Conservation (phyloP, 306 rosid genomes). For the Lagenaria siceraria region DNA sequence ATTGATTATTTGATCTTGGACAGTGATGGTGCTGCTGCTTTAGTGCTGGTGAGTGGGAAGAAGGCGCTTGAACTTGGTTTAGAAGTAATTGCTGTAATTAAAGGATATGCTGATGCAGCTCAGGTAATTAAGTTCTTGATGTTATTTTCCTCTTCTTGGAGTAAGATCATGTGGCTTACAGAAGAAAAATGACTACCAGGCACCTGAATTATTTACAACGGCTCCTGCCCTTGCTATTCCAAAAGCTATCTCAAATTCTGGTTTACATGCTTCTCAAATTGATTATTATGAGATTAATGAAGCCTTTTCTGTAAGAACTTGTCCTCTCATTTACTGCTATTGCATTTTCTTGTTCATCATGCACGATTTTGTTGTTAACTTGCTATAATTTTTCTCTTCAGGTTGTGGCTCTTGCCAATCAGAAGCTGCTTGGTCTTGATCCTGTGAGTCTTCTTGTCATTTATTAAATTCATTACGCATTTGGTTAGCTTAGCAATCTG, state of each 20-base stretch:
- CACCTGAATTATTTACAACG: conserved; percentile 75
- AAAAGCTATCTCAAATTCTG: conserved; percentile 76
- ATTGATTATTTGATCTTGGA: conserved; percentile 18
- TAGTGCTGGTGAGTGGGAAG: conserved; percentile 81
- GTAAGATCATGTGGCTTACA: conserved; percentile 9
- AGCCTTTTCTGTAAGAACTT: conserved; percentile 72
- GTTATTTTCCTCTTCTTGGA: conserved; percentile 13
- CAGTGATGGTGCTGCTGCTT: conserved; percentile 94
- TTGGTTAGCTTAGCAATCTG: neutral
- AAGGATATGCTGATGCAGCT: conserved; percentile 88
- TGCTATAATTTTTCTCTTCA: conserved; percentile 18
- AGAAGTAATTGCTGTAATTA: conserved; percentile 73
- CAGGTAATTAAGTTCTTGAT: conserved; percentile 34
- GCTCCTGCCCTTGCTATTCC: conserved; percentile 87
- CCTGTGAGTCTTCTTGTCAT: conserved; percentile 50
- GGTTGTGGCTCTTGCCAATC: conserved; percentile 91
- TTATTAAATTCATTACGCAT: neutral
- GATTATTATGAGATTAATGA: conserved; percentile 91
- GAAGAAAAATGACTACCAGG: conserved; percentile 36
- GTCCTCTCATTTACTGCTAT: neutral
- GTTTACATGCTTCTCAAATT: conserved; percentile 68
- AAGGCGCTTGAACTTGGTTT: conserved; percentile 74
- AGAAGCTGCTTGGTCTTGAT: conserved; percentile 74
- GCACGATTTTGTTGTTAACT: neutral
- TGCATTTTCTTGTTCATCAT: neutral